phyloP scores from a whole-genome alignment of 1,284 basidiomycete genomes.

The Ustilago shanxiensis region DNA sequence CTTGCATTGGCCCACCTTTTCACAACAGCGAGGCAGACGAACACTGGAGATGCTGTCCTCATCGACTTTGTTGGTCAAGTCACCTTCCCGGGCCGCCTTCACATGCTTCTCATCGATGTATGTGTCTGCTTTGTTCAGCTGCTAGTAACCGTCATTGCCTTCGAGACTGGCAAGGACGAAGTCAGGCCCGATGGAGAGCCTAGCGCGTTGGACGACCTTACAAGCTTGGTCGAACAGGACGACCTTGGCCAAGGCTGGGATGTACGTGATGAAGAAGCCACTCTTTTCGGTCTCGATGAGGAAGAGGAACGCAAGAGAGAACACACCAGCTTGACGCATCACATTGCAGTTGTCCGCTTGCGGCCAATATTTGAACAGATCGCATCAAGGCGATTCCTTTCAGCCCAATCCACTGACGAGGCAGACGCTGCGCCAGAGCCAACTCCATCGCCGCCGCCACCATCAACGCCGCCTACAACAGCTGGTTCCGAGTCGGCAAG shows the following conservation, averaged over 20 bases:
- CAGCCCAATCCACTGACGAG: conserved; percentile 1
- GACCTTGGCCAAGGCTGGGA: conserved; percentile 45
- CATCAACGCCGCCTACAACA: conserved; percentile 2
- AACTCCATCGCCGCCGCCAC: background rate
- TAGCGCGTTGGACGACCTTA: conserved; percentile 37
- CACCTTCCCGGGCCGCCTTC: conserved; percentile 32
- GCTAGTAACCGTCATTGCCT: conserved; percentile 41
- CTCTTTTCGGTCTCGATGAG: conserved; percentile 25
- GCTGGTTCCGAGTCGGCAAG: background rate
- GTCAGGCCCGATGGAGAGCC: conserved; percentile 29
- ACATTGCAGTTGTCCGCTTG: conserved; percentile 38
- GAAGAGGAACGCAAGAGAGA: conserved; percentile 21
- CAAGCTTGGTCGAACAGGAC: conserved; percentile 12
- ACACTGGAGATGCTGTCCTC: conserved; percentile 37
- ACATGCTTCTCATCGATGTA: conserved; percentile 46
- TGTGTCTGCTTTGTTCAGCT: conserved; percentile 40
- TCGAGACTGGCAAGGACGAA: conserved; percentile 46
- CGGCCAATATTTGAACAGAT: conserved; percentile 33
- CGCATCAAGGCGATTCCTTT: conserved; percentile 22
- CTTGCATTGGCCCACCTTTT: conserved; percentile 37
- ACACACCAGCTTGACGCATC: conserved; percentile 35
- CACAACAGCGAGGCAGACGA: conserved; percentile 12
- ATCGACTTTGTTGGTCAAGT: conserved; percentile 62
- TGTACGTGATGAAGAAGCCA: conserved; percentile 47
- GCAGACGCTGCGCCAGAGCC: background rate